phyloP scores from a whole-genome alignment of 192 early-diverging fungal genomes.

The Coemansia erecta region DNA sequence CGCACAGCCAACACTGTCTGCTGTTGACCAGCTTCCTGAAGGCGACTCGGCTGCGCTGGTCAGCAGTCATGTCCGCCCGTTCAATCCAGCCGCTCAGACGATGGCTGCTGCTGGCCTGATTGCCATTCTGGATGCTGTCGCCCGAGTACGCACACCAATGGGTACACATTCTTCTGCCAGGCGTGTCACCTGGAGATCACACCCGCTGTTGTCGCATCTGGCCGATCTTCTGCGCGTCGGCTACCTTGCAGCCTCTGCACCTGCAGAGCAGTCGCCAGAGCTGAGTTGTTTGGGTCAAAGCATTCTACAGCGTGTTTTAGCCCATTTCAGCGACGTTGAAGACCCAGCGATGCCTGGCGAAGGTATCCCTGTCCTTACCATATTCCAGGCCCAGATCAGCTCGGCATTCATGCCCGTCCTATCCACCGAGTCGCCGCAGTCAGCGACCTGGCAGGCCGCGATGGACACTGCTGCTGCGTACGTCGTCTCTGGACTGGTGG shows the following conservation, averaged over 20 bases:
- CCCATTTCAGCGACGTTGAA: constrained; percentile 66
- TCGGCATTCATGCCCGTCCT: constrained; percentile 84
- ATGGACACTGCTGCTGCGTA: constrained; percentile 25
- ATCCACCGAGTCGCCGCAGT: not conserved
- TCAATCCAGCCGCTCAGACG: constrained; percentile 10
- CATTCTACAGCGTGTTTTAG: constrained; percentile 76
- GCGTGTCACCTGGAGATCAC: constrained; percentile 30
- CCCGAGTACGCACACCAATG: not conserved
- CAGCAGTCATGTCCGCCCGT: constrained; percentile 9
- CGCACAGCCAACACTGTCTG: constrained; percentile 4
- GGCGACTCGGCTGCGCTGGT: not conserved
- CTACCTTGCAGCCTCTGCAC: constrained; percentile 81
- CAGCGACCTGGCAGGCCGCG: constrained; percentile 12
- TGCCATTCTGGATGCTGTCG: constrained; percentile 16
- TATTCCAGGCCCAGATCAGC: constrained; percentile 93
- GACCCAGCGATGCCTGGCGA: constrained; percentile 87
- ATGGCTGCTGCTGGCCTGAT: constrained; percentile 24
- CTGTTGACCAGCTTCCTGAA: not conserved
- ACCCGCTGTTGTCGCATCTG: constrained; percentile 50
- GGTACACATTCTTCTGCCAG: not conserved
- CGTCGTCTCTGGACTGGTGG: constrained; percentile 28
- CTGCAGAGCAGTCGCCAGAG: constrained; percentile 55
- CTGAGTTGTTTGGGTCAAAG: constrained; percentile 77
- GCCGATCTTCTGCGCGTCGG: constrained; percentile 88
- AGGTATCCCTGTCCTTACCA: constrained; percentile 70